phyloP scores from a whole-genome alignment of 345 rosid species.

The Brassica juncea region DNA sequence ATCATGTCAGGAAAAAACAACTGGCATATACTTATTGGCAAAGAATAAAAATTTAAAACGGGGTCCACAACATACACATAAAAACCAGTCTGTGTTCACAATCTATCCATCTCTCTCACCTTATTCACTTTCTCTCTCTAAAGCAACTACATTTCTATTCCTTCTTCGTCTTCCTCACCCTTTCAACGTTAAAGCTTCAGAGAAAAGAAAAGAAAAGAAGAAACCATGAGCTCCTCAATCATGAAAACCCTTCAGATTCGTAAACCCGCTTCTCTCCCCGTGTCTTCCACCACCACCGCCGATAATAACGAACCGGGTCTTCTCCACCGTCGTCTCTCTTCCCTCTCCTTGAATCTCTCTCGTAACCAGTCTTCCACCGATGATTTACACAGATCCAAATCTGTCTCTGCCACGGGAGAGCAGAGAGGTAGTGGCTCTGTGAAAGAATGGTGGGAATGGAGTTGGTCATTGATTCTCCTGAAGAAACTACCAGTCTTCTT shows the following conservation, averaged over 20 bases:
- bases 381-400: constrained; percentile 52
- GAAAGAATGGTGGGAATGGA: constrained; percentile 83
- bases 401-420: constrained; percentile 55
- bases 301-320: constrained; percentile 20
- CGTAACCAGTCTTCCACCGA: constrained; percentile 41
- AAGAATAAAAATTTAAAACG: constrained; percentile 1
- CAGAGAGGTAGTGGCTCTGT: constrained; percentile 48
- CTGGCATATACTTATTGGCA: constrained; percentile 23
- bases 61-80: constrained; percentile 19
- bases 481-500: constrained; percentile 37
- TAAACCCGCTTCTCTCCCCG: constrained; percentile 46
- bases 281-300: constrained; percentile 42
- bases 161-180: neutral
- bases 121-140: constrained; percentile 24
- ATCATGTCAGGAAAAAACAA: neutral
- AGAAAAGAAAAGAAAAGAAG: neutral
- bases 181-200: neutral
- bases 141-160: constrained; percentile 12
- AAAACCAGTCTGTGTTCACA: constrained; percentile 48
- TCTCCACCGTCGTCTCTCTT: constrained; percentile 69
- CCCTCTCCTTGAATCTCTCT: constrained; percentile 53
- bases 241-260: constrained; percentile 54
- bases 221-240: constrained; percentile 42
- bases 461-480: constrained; percentile 71
- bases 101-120: constrained; percentile 20